phyloP scores from a whole-genome alignment of 768 basidiomycete species.

The Leucocoprinus sp. region DNA sequence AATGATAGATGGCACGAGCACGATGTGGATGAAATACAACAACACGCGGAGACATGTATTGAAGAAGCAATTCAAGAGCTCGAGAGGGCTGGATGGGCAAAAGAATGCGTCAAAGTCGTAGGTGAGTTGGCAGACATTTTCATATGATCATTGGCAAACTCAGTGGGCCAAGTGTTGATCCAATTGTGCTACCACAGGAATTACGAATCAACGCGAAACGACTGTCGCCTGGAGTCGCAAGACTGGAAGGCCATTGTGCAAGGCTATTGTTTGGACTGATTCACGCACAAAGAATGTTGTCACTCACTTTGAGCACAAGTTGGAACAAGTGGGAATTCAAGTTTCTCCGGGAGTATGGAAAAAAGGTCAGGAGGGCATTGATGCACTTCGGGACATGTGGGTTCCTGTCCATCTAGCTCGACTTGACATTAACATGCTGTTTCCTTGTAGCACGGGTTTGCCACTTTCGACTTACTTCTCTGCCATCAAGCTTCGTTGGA shows the following conservation, averaged over 20 bases:
- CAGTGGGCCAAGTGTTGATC: too few species aligned
- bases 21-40: conserved; percentile 75
- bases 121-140: conserved; percentile 58
- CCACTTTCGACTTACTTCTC: conserved; percentile 98
- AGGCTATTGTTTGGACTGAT: conserved; percentile 95
- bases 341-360: conserved; percentile 54
- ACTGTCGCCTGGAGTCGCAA: conserved; percentile 86
- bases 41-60: conserved; percentile 69
- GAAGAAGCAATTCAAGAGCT: conserved; percentile 60
- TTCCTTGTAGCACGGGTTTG: conserved; percentile 64
- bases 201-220: conserved; percentile 98
- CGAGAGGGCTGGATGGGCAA: conserved; percentile 68
- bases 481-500: conserved; percentile 93
- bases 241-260: conserved; percentile 84
- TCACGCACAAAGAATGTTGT: conserved; percentile 85
- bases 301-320: conserved; percentile 66
- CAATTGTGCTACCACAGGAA: conserved; percentile 38
- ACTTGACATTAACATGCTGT: neutral
- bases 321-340: conserved; percentile 69
- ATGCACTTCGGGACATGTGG: conserved; percentile 61
- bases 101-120: conserved; percentile 82
- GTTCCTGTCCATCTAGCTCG: conserved; percentile 19
- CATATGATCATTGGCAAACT: too few species aligned
- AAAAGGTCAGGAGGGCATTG: conserved; percentile 62
- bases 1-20: conserved; percentile 87